Base-by-base conservation (phyloP, 2,329 filamentous ascomycete species). In the Aspergillus alliaceus region DNA sequence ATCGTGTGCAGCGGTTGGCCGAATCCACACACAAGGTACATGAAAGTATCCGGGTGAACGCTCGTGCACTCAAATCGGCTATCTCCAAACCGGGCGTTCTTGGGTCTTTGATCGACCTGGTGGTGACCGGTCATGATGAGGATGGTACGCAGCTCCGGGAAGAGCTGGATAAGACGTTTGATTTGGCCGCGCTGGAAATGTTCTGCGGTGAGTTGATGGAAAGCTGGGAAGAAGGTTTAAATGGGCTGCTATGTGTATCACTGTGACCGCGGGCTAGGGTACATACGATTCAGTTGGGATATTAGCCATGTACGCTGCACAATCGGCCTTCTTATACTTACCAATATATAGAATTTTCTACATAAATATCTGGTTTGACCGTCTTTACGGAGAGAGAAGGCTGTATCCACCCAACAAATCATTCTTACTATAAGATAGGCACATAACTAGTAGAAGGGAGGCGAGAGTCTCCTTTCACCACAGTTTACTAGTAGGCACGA, bases 211-310 rank as follows among this genome's bases (percentile, higher is more conserved):
- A 69, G 31, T 64, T 80, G 61, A 78, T 75, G 69, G 77, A 79
- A 57, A 79, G 78, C 61, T 80, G 77, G 78, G 76, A 79, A 48
- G 77, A 79, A 53, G 76, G 70, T 6, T 66, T 80, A 24, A 71
- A 76, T 52, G 76, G 77, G 3, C 63, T 79, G 35, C 54, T 78
- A 57, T 53, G 54, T 14, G 65, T 72, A 35, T 68, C 57, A 52
- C 56, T 73, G 42, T 75, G 58, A 67, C 32, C 29, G 15, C 20
- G 35, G 25, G n/a, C 24, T 11, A 50, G 27, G 53, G 9, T 29
- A 29, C 27, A 40, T 18, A 47, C 22, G 40, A n/a, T 11, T 18
- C 14, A 29, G 14, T 44, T n/a, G 24, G 14, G 18, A 27, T 15
- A 18, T 44, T 29, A n/a, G 14, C 14, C 11, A n/a, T 25, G 39